Evolutionary conservation across 768 basidiomycete species (phyloP).

Genomic region (Lactifluus subvellereus): DNA sequence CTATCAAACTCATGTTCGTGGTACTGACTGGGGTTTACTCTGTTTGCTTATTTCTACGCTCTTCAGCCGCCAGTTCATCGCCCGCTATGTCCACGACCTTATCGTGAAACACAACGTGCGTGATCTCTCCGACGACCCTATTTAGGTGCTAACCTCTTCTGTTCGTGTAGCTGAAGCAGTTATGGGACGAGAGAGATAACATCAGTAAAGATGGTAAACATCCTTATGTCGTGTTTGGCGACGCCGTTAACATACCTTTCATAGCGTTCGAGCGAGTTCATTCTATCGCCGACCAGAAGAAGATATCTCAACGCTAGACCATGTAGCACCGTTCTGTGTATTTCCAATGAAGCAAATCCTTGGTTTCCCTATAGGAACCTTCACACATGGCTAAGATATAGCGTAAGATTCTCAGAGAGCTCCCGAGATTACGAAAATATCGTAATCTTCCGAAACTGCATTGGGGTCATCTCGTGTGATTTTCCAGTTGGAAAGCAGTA

Average conservation of each 20-base stretch:
- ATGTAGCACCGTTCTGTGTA: slow-evolving; percentile 1
- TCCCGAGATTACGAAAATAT: neutral
- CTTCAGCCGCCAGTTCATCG: slow-evolving; percentile 21
- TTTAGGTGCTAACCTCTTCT: slow-evolving; percentile 1
- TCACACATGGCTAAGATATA: neutral
- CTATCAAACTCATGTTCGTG: slow-evolving; percentile 19
- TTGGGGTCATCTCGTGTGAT: neutral
- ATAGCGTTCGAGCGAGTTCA: slow-evolving; percentile 18
- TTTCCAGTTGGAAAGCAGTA: neutral
- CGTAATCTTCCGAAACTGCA: neutral
- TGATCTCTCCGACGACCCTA: neutral
- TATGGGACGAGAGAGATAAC: slow-evolving; percentile 16
- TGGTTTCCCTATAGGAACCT: neutral
- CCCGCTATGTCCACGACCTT: slow-evolving; percentile 21
- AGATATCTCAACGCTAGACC: slow-evolving; percentile 17
- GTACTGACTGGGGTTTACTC: neutral
- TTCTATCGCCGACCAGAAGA: slow-evolving; percentile 15
- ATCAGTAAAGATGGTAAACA: slow-evolving; percentile 19
- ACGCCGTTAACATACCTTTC: neutral
- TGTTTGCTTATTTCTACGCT: slow-evolving; percentile 11
- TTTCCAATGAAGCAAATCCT: neutral
- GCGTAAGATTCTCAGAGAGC: neutral
- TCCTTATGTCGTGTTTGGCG: neutral
- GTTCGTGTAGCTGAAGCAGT: slow-evolving; percentile 12
- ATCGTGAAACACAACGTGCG: slow-evolving; percentile 22